Evolutionary conservation across 805 yeast genomes (phyloP).

Genomic region (Wickerhamiella vanderwaltii): DNA sequence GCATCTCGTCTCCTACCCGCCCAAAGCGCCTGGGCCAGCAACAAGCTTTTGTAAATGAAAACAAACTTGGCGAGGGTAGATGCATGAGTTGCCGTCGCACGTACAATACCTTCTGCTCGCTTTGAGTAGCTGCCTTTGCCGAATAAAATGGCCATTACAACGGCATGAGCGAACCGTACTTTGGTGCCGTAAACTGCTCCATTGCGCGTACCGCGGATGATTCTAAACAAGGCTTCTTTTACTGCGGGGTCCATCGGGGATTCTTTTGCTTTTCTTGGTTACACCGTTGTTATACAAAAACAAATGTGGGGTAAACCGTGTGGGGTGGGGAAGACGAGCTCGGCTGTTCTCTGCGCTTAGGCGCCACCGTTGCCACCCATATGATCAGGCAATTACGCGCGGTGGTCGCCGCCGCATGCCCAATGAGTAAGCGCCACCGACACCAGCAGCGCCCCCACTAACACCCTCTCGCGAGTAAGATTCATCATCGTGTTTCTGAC

Average conservation of each 20-base stretch:
- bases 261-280: no score
- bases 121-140: constrained; percentile 35
- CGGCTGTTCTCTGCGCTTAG: no score
- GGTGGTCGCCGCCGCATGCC: constrained; percentile 1
- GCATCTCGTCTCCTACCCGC: constrained; percentile 17
- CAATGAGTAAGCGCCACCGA: background rate
- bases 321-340: no score
- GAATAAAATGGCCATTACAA: constrained; percentile 48
- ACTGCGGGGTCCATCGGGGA: constrained; percentile 11
- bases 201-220: constrained; percentile 31
- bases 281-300: no score
- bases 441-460: no score
- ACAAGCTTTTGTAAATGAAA: constrained; percentile 35
- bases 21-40: constrained; percentile 24
- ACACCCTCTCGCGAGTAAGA: no score
- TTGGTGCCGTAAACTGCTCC: constrained; percentile 52
- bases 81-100: constrained; percentile 46
- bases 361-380: no score
- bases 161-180: constrained; percentile 49
- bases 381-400: no score
- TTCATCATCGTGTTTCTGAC: no score
- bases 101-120: constrained; percentile 35
- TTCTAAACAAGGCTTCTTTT: constrained; percentile 11
- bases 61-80: constrained; percentile 45
- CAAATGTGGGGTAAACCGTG: no score